Evolutionary conservation across 1,139 yeast genomes (phyloP).

Genomic region (Kurtzmaniella quercitrusa): DNA sequence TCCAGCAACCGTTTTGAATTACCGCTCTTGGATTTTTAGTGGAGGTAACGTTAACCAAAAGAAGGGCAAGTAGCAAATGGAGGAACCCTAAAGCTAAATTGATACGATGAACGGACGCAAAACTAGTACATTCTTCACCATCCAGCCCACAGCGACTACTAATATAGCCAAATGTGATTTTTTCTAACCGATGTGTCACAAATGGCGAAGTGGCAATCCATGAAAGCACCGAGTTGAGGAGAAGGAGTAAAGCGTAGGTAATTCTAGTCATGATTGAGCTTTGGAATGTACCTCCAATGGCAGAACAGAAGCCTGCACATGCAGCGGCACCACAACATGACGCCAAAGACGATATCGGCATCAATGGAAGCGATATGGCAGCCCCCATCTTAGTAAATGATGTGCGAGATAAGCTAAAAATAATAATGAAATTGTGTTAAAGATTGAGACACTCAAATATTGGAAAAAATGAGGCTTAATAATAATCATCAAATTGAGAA

Average conservation of each 20-base stretch:
- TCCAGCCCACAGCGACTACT: slow-evolving; percentile 62
- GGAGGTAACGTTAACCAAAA: slow-evolving; percentile 71
- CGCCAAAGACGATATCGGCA: slow-evolving; percentile 65
- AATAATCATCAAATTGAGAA: too few relatives aligned
- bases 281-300: slow-evolving; percentile 58
- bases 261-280: slow-evolving; percentile 70
- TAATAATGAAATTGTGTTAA: background rate
- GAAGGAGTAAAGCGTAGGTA: slow-evolving; percentile 75
- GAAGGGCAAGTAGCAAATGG: slow-evolving; percentile 67
- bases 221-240: slow-evolving; percentile 75
- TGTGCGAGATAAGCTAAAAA: background rate
- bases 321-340: slow-evolving; percentile 86
- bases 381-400: slow-evolving; percentile 64
- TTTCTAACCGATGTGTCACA: slow-evolving; percentile 70
- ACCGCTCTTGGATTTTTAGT: slow-evolving; percentile 77
- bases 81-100: slow-evolving; percentile 83
- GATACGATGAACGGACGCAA: slow-evolving; percentile 87
- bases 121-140: slow-evolving; percentile 86
- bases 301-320: slow-evolving; percentile 61
- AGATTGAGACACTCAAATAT: too few relatives aligned
- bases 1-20: slow-evolving; percentile 92
- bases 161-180: slow-evolving; percentile 65
- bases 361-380: slow-evolving; percentile 65
- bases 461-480: too few relatives aligned
- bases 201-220: slow-evolving; percentile 91